phyloP scores from a whole-genome alignment of 2,329 filamentous ascomycete species.

The Colletotrichum abscissum region DNA sequence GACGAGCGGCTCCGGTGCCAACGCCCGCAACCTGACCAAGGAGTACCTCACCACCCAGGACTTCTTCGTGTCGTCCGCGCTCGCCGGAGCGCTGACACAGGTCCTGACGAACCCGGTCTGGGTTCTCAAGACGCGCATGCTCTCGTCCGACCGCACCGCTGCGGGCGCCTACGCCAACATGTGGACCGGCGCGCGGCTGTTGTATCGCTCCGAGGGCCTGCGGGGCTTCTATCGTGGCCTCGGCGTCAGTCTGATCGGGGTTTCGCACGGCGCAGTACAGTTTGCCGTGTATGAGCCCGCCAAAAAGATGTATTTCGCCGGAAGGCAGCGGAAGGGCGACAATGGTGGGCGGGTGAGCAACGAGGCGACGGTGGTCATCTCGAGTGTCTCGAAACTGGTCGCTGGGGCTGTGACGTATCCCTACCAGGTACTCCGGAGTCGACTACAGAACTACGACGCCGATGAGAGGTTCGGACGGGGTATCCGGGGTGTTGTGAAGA shows the following conservation, averaged over 20 bases:
- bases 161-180: slow-evolving; percentile 86
- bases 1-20: slow-evolving; percentile 22
- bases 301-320: slow-evolving; percentile 66
- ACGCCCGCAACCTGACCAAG: slow-evolving; percentile 39
- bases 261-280: slow-evolving; percentile 92
- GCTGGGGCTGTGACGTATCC: slow-evolving; percentile 94
- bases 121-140: slow-evolving; percentile 98
- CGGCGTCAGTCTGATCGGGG: slow-evolving; percentile 83
- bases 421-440: slow-evolving; percentile 89
- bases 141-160: slow-evolving; percentile 80
- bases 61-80: slow-evolving; percentile 83
- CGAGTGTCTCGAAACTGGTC: slow-evolving; percentile 84
- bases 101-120: slow-evolving; percentile 93
- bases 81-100: slow-evolving; percentile 79
- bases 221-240: slow-evolving; percentile 90
- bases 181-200: slow-evolving; percentile 73
- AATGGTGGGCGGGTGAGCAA: slow-evolving; percentile 65
- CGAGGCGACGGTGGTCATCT: slow-evolving; percentile 83
- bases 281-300: slow-evolving; percentile 92
- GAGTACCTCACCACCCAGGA: slow-evolving; percentile 70
- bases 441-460: slow-evolving; percentile 90
- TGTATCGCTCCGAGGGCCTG: slow-evolving; percentile 78
- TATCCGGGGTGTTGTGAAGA: slow-evolving; percentile 74
- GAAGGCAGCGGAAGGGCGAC: slow-evolving; percentile 40
- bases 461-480: slow-evolving; percentile 79